Percentiles rank a stretch among this genome's conserved stretches.
Evolutionary conservation across 1,284 basidiomycete genomes (phyloP).

Genomic region (Trametes sp.): DNA sequence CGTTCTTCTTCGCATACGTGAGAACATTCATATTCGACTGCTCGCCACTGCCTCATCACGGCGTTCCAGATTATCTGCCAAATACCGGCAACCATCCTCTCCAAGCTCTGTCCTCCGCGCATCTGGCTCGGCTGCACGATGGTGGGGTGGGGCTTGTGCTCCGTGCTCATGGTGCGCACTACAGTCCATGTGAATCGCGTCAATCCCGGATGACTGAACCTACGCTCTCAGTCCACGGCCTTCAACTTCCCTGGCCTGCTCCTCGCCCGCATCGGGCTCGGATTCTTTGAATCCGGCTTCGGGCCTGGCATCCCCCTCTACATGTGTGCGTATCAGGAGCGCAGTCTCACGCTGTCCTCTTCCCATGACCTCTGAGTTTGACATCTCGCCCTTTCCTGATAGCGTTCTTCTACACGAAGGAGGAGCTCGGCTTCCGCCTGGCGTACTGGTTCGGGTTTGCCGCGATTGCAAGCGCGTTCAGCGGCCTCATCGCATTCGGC

Average conservation of each 20-base stretch:
- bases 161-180: conserved; percentile 67
- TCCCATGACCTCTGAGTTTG: neutral
- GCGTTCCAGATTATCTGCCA: conserved; percentile 68
- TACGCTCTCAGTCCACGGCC: conserved; percentile 55
- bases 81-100: conserved; percentile 69
- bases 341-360: neutral
- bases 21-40: conserved; percentile 33
- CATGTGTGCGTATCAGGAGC: conserved; percentile 57
- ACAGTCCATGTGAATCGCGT: neutral
- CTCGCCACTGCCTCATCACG: neutral
- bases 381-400: neutral
- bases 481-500: conserved; percentile 78
- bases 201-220: neutral
- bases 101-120: conserved; percentile 72
- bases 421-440: conserved; percentile 75
- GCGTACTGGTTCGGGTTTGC: conserved; percentile 84
- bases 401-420: conserved; percentile 81
- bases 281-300: conserved; percentile 77
- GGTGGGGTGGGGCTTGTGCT: conserved; percentile 74
- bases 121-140: conserved; percentile 71
- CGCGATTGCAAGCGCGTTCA: conserved; percentile 80
- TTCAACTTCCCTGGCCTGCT: conserved; percentile 67
- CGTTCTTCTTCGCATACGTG: conserved; percentile 81
- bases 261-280: conserved; percentile 65
- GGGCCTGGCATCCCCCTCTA: conserved; percentile 79